Base-by-base conservation (phyloP, 108 stramenopile species). In the Fragilariopsis cylindrus region DNA sequence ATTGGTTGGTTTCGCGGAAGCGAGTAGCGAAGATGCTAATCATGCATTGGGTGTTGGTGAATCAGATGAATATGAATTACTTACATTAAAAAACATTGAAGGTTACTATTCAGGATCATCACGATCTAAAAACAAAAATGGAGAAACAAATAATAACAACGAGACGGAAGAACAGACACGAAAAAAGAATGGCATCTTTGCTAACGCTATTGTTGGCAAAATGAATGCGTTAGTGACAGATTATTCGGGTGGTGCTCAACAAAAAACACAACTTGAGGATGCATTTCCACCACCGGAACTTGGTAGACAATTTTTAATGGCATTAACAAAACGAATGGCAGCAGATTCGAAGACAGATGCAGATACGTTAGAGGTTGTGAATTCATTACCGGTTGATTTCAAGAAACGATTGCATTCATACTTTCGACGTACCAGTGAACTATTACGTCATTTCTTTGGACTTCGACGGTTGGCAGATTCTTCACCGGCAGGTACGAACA, bases 401-500 rank as follows among this genome's bases (percentile, higher is more conserved):
- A 79, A 82, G 43, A 87, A 86, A 13, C 78, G 83, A 18, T 65
- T 96, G 52, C 85, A 90, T 41, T 65, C 82, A 3, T 93, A 88
- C 84, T 93, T 93, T 84, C 90, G 94, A 30, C 81, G 92, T 12
- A 81, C 89, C 8, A 83, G 90, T 4, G 94, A 96, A 70, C 77
- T 96, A 8, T 76, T 96, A 4, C 90, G 94, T 9, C 94, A 96
- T 70, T 96, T 96, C 79, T 96, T 91, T 82, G 90, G 85, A 21
- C 74, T 96, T 47, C 82, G 88, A 9, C 78, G 80, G 44, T 47
- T 87, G 70, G 82, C 79, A 55, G 73, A 73, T 30, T 30, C 30
- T 2, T 30, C 30, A 30, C 30, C 30, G 30, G 2, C 30, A 42
- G 65, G 48, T 7, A 65, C 60, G 2, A 18, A 49, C 7, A 44